Evolutionary conservation across 2,329 filamentous ascomycete species (phyloP).

Genomic region (Penicillium glabrum): DNA sequence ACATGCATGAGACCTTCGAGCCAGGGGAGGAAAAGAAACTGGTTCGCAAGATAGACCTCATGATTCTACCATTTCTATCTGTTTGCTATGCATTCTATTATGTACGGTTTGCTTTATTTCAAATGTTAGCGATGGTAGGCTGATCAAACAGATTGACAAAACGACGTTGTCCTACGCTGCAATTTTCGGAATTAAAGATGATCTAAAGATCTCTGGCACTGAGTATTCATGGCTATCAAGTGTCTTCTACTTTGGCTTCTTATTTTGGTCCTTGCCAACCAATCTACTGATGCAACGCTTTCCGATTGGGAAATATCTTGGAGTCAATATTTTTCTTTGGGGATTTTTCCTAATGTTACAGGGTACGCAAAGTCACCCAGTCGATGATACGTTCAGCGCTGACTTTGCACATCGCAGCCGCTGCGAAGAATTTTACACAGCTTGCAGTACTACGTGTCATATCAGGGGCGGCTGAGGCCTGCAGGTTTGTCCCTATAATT

Average conservation of each 20-base stretch:
- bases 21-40: slow-evolving; percentile 45
- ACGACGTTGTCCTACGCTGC: slow-evolving; percentile 48
- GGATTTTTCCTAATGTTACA: slow-evolving; percentile 45
- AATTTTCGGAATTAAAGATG: slow-evolving; percentile 53
- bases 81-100: slow-evolving; percentile 53
- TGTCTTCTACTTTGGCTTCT: slow-evolving; percentile 46
- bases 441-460: slow-evolving; percentile 54
- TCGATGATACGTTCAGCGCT: not conserved
- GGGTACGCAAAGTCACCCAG: not conserved
- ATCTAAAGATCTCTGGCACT: slow-evolving; percentile 34
- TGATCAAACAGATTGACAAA: slow-evolving; percentile 1
- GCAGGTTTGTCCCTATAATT: not conserved
- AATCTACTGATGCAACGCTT: slow-evolving; percentile 14
- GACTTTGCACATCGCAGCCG: slow-evolving; percentile 26
- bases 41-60: slow-evolving; percentile 54
- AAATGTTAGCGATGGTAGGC: not conserved
- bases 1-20: slow-evolving; percentile 43
- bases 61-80: slow-evolving; percentile 53
- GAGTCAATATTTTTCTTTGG: slow-evolving; percentile 42
- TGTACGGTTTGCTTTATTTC: not conserved
- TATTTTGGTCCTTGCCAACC: slow-evolving; percentile 23
- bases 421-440: slow-evolving; percentile 51
- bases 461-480: slow-evolving; percentile 54
- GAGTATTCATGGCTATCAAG: slow-evolving; percentile 44
- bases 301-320: slow-evolving; percentile 39